A percentile compares a stretch with the other conserved stretches of the same genome.
Evolutionary conservation across 164 flowering plant species (phyloP).

Genomic region (Annona squamosa): DNA sequence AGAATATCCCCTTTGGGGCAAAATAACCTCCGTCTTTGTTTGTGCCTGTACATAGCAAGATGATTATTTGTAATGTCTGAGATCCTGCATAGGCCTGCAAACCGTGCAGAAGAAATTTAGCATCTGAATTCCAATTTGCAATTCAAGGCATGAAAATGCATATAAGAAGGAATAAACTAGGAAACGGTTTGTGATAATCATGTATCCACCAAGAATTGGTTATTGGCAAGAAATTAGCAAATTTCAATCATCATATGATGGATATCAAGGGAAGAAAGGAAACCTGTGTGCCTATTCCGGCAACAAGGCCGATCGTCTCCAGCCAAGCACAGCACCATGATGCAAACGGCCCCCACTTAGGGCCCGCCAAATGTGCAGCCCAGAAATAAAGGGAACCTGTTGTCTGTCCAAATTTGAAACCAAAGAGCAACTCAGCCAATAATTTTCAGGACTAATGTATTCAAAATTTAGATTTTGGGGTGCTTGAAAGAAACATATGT

Average conservation of each 20-base stretch:
- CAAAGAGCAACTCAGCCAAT: constrained; percentile 5
- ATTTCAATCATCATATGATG: neutral
- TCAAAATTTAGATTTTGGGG: no score
- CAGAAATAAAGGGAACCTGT: constrained; percentile 54
- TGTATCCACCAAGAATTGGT: neutral
- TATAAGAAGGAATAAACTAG: neutral
- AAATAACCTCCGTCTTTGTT: constrained; percentile 66
- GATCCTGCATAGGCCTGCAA: constrained; percentile 64
- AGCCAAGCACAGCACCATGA: constrained; percentile 16
- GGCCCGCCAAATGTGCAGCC: constrained; percentile 74
- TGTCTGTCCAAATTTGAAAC: constrained; percentile 31
- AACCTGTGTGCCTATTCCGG: constrained; percentile 70
- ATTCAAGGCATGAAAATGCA: neutral
- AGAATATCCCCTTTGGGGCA: constrained; percentile 60
- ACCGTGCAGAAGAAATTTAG: neutral
- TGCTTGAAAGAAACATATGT: no score
- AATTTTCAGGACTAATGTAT: neutral
- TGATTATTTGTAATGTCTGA: constrained; percentile 56
- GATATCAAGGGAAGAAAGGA: neutral
- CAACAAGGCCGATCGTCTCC: constrained; percentile 61
- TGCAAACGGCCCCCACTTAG: constrained; percentile 20
- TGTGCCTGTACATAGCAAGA: constrained; percentile 56
- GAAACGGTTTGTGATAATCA: neutral
- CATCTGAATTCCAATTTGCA: neutral
- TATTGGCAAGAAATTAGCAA: neutral